Conservation (phyloP, 2,329 filamentous ascomycete species). For the Monilinia fructigena region DNA sequence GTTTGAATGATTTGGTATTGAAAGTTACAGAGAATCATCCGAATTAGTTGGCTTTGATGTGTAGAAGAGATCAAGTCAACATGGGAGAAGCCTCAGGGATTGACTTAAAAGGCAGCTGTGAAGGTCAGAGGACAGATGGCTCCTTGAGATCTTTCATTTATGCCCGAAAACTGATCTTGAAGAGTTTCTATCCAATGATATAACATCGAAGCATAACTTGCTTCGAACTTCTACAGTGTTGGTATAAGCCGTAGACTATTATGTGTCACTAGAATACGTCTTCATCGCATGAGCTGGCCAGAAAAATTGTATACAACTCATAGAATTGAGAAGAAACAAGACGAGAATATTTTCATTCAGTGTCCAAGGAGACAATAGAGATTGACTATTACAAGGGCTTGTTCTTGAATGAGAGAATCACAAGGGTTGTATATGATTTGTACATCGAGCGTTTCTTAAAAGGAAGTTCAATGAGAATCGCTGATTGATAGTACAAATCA, state of each 20-base stretch:
- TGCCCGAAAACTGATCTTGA: not conserved
- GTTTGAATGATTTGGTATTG: constrained; percentile 25
- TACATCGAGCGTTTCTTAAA: too few species aligned
- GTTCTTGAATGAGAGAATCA: not conserved
- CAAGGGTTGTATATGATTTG: not conserved
- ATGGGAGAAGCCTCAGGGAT: constrained; percentile 14
- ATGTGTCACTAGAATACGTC: too few species aligned
- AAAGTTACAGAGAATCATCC: constrained; percentile 25
- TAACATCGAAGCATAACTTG: not conserved
- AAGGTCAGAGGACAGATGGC: not conserved
- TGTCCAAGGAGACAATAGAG: not conserved
- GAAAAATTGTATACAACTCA: too few species aligned
- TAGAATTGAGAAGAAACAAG: too few species aligned
- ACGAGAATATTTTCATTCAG: too few species aligned
- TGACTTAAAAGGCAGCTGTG: not conserved
- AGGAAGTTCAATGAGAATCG: not conserved
- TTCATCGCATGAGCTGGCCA: too few species aligned
- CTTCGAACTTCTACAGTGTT: not conserved
- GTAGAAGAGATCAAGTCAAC: constrained; percentile 23
- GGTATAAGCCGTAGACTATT: too few species aligned
- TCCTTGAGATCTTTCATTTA: not conserved
- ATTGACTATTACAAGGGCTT: not conserved
- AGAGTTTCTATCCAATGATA: not conserved
- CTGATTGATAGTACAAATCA: constrained; percentile 3
- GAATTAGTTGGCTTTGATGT: constrained; percentile 23